Percentiles rank a stretch among this genome's conserved stretches.
Evolutionary conservation across 192 early-diverging fungal genomes (phyloP).

Genomic region (Powellomyces hirtus): DNA sequence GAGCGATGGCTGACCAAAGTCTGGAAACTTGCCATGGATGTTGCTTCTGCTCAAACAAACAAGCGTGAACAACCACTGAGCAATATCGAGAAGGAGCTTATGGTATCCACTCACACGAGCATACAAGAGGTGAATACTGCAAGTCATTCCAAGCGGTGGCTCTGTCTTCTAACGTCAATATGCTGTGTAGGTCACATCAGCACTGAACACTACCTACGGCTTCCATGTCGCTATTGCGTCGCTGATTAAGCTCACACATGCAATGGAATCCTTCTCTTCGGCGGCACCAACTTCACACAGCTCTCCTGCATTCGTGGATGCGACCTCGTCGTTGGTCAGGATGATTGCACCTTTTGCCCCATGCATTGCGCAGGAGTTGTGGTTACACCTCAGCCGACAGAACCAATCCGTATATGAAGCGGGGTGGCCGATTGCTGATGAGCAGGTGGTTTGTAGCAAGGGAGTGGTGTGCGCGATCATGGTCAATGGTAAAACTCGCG

Average conservation of each 20-base stretch:
- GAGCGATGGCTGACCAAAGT: constrained; percentile 76
- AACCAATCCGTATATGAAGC: background rate
- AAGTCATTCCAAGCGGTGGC: too few relatives aligned
- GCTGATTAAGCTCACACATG: constrained; percentile 78
- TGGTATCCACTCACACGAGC: constrained; percentile 49
- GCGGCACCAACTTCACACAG: background rate
- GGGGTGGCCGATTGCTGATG: constrained; percentile 22
- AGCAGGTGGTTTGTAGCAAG: background rate
- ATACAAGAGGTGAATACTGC: constrained; percentile 54
- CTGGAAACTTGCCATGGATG: constrained; percentile 38
- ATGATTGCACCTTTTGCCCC: constrained; percentile 45
- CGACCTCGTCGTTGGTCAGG: background rate
- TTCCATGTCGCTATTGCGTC: constrained; percentile 85
- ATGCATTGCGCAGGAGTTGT: constrained; percentile 21
- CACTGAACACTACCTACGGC: constrained; percentile 44
- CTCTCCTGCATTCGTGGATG: background rate
- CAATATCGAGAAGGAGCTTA: constrained; percentile 45
- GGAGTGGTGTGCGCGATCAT: constrained; percentile 28
- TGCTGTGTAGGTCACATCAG: constrained; percentile 31
- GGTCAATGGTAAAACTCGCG: constrained; percentile 76
- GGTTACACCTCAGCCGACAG: too few relatives aligned
- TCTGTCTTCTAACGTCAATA: too few relatives aligned
- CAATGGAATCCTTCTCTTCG: constrained; percentile 17
- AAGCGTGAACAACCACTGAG: background rate
- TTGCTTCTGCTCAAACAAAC: background rate